phyloP scores from a whole-genome alignment of 768 basidiomycete species.

The Termitomyces sp. region DNA sequence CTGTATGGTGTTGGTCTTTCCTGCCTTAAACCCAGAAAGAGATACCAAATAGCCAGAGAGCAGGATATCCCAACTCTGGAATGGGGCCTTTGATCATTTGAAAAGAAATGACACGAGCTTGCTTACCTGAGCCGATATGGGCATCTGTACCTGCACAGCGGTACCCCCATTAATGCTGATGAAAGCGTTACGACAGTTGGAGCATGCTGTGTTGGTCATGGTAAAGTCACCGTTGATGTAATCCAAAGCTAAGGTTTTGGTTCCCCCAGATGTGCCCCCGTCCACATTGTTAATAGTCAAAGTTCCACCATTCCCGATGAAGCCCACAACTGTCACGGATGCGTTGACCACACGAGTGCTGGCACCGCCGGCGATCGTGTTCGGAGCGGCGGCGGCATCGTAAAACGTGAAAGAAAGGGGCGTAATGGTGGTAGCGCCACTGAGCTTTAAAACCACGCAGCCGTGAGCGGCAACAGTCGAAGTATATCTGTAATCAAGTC shows the following conservation, averaged over 20 bases:
- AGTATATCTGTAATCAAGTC: conserved; percentile 26
- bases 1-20: conserved; percentile 38
- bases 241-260: conserved; percentile 37
- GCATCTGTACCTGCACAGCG: conserved; percentile 39
- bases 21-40: conserved; percentile 37
- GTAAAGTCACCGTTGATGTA: conserved; percentile 44
- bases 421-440: conserved; percentile 19
- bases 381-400: conserved; percentile 26
- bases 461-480: conserved; percentile 29
- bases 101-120: background rate
- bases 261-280: conserved; percentile 35
- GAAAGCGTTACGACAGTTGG: conserved; percentile 43
- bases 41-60: conserved; percentile 35
- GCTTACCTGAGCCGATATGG: conserved; percentile 40
- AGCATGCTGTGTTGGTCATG: conserved; percentile 39
- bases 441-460: conserved; percentile 32
- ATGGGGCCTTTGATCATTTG: background rate
- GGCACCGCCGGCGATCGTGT: conserved; percentile 34
- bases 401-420: conserved; percentile 31
- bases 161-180: conserved; percentile 42
- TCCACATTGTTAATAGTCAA: conserved; percentile 38
- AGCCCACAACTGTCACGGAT: conserved; percentile 33
- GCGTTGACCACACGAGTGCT: conserved; percentile 29
- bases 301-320: conserved; percentile 37
- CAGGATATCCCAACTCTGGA: conserved; percentile 42